Percentiles rank a stretch among this genome's conserved stretches.
Evolutionary conservation across 371 early-diverging fungal genomes (phyloP).

Genomic region (Saksenaea oblongispora): DNA sequence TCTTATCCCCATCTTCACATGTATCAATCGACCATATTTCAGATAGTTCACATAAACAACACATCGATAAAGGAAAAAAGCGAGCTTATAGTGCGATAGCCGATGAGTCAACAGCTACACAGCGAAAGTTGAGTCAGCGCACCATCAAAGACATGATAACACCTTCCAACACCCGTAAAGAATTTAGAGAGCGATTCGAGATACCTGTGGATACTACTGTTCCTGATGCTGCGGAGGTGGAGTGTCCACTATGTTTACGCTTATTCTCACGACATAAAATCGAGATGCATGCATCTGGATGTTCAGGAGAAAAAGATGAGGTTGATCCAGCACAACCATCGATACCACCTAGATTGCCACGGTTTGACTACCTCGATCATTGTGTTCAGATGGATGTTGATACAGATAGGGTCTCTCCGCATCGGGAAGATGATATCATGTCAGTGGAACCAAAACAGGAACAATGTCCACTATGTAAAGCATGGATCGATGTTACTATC

Average conservation of each 20-base stretch:
- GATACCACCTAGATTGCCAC: background rate
- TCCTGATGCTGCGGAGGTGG: background rate
- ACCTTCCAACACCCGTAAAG: background rate
- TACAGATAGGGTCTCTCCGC: background rate
- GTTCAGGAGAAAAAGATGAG: background rate
- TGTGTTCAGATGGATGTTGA: background rate
- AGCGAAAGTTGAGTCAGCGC: background rate
- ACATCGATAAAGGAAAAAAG: background rate
- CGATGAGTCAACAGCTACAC: background rate
- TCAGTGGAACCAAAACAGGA: background rate
- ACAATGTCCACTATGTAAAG: background rate
- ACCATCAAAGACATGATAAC: background rate
- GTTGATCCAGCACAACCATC: background rate
- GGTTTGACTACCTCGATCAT: background rate
- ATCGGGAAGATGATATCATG: background rate
- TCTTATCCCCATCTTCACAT: background rate
- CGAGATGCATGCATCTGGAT: background rate
- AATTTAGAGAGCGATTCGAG: background rate
- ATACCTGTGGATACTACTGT: background rate
- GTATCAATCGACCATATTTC: background rate
- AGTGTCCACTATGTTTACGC: background rate
- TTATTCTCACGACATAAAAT: background rate
- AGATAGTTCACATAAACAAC: background rate
- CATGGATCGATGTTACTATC: background rate
- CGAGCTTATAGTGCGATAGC: background rate